Base-by-base conservation (phyloP, 805 yeast genomes). In the Torulaspora maleeae region DNA sequence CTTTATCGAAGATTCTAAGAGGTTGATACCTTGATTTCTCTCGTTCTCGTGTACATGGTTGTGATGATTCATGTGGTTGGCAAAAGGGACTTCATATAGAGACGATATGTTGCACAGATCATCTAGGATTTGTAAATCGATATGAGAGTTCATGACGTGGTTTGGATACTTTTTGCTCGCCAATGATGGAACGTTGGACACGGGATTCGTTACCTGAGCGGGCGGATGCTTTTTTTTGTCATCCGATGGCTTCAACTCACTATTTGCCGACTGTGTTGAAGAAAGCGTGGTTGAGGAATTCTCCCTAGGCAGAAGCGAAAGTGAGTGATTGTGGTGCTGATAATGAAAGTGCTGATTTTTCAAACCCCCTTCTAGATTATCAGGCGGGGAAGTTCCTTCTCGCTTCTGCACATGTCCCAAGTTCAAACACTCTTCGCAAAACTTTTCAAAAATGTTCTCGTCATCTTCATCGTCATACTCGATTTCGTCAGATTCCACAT, bases 101-200 rank as follows among this genome's bases (percentile, higher is more conserved):
- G 61, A 59, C 4, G 68, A 62, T 6, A 66, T 65, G 40, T 56
- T 59, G 34, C 65, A 55, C 29, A 66, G 45, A 48, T 65, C 69
- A 29, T 63, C 56, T 28, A 66, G 29, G 1, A 64, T 56, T 42
- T 59, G 56, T 50, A 62, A 33, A 44, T 64, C 68, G 28, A 52
- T 45, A 19, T 54, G 53, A 12, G 64, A 51, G 41, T 58, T 57
- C 1, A 54, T 48, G 4, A 54, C 36, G 37, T 62, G 64, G 27
- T 50, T 50, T 33, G 56, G 59, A 30, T 45, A 47, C 6, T 19
- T 29, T 17, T 42, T 36, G 13, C 16, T 29, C 5, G 41, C 19
- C 12, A 32, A 16, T 9, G 35, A 9, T 15, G 35, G 35, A 2
- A 16, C 20, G 11, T 10, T 32, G 10, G 20, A 15, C 12, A 16